These are phyloP conservation scores for Solanum rostratum DNA, from an alignment of 257 asterid genomes.

Conservation along the genomic window DNA sequence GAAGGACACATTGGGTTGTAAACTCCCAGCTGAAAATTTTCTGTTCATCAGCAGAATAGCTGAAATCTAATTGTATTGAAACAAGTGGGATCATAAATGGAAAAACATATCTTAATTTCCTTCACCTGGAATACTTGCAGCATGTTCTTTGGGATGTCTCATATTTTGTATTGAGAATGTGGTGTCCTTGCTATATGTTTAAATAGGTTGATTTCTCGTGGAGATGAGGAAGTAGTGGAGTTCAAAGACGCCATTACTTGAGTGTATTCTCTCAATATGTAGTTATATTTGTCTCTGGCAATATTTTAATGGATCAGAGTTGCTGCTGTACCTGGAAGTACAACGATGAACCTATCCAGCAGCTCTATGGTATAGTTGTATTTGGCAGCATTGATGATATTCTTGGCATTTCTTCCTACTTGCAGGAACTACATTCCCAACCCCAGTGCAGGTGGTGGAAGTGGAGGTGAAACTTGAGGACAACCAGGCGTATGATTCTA, in stretches of 20 bases:
- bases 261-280: background rate
- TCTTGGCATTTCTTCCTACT: background rate
- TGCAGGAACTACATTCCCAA: constrained; percentile 21
- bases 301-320: background rate
- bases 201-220: background rate
- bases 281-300: background rate
- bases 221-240: background rate
- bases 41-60: background rate
- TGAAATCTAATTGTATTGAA: background rate
- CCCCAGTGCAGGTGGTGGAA: constrained; percentile 12
- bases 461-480: constrained; percentile 14
- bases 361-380: background rate
- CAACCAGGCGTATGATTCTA: background rate
- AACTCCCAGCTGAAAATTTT: background rate
- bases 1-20: background rate
- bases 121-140: background rate
- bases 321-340: background rate
- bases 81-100: background rate
- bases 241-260: background rate
- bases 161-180: background rate
- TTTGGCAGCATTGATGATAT: background rate
- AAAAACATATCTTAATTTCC: background rate
- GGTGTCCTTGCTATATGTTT: background rate
- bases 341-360: background rate
- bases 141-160: background rate